Base-by-base conservation (phyloP, 805 yeast species). In the Lachancea mirantina region DNA sequence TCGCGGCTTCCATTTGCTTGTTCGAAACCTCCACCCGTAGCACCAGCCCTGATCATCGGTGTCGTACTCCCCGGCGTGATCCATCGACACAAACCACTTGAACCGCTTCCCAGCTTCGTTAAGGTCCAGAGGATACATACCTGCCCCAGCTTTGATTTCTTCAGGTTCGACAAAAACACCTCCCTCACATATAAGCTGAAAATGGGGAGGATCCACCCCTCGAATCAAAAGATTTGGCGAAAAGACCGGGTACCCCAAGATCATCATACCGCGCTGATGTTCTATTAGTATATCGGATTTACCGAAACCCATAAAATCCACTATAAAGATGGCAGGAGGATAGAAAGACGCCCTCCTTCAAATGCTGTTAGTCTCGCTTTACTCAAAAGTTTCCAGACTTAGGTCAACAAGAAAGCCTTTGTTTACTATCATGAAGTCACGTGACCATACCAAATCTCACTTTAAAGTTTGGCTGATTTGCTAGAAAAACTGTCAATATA, bases 1-100 rank as follows among this genome's bases (percentile, higher is more conserved):
- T 41, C 65, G 63, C 3, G 83, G 84, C 45, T 75, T 73, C 94
- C 94, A 83, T 28, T 54, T 49, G 16, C 43, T 45, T 14, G 70
- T 58, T 7, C 60, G 52, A 39, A 77, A 70, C 15, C 66, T 43
- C 57, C 71, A 61, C 36, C 81, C 66, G 48, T 83, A 84, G 19
- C 68, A 52, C 94, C 94, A 83, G n/a, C 94, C 94, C 47, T 78
- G 82, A 46, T 81, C 88, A 52, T 83, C 94, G 14, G 74, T 80
- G 47, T 81, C 85, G 24, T 60, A 57, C 4, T 59, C 50, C 5
- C 39, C 49, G 14, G 41, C 38, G 25, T 58, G 56, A 30, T 62
- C 54, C 89, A 84, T 78, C 38, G 78, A 65, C 2, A 80, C 78
- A 45, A 75, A 78, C 94, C 94, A 83, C 34, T 66, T 62, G 9